A percentile compares a stretch with the other conserved stretches of the same genome.
Evolutionary conservation across 352 stramenopile species (phyloP).

Genomic region (Globisporangium uncinulatum): DNA sequence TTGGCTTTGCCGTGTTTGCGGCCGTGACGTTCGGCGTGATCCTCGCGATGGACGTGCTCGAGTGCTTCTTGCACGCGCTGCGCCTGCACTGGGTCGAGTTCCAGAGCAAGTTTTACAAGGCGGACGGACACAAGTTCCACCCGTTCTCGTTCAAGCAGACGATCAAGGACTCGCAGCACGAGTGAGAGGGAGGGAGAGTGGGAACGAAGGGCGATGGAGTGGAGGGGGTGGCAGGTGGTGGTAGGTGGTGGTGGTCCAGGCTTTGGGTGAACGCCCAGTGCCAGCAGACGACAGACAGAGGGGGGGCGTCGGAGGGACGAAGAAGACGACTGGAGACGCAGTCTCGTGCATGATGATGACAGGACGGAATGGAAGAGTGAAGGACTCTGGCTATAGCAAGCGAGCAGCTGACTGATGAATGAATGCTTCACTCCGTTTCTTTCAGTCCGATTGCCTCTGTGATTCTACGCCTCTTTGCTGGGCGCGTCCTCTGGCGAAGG

Average conservation of each 20-base stretch:
- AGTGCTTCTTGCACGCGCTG: conserved; percentile 99
- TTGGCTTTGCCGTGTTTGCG: conserved; percentile 91
- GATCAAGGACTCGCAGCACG: conserved; percentile 59
- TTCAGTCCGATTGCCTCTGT: not conserved
- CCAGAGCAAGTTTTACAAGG: conserved; percentile 99
- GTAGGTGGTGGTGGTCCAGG: not conserved
- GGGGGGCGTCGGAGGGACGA: not conserved
- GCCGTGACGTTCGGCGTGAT: conserved; percentile 97
- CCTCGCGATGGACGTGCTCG: conserved; percentile 99
- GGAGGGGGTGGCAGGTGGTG: not conserved
- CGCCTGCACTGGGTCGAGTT: conserved; percentile 99
- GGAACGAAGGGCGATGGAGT: not conserved
- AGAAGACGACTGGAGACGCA: not conserved
- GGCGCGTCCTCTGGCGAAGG: not conserved
- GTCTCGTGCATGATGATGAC: conserved; percentile 8
- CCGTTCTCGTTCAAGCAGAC: conserved; percentile 93
- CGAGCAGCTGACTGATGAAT: too few relatives aligned
- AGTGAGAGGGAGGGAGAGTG: conserved; percentile 14
- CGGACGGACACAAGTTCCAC: conserved; percentile 96
- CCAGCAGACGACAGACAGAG: not conserved
- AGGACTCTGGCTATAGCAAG: not conserved
- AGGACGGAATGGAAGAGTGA: not conserved
- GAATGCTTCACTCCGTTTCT: not conserved
- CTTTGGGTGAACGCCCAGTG: not conserved
- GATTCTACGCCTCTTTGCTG: not conserved